phyloP scores from a whole-genome alignment of 2,329 filamentous ascomycete genomes.

The Phialemonium atrogriseum region DNA sequence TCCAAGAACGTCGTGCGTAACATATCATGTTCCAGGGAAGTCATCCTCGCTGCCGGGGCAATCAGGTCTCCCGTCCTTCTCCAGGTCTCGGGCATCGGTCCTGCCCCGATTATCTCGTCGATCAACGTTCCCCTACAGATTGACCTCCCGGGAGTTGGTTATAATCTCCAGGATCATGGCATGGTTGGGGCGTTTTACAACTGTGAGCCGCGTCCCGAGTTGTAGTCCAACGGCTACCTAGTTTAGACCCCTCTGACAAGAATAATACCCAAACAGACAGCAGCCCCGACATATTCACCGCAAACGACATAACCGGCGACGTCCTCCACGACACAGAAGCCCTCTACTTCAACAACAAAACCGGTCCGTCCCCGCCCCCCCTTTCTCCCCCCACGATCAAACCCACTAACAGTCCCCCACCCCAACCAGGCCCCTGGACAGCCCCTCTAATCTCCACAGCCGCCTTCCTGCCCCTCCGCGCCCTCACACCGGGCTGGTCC shows the following conservation, averaged over 20 bases:
- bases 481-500: conserved; percentile 9
- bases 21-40: conserved; percentile 19
- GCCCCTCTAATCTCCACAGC: conserved; percentile 16
- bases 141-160: conserved; percentile 19
- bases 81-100: conserved; percentile 25
- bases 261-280: conserved; percentile 13
- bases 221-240: neutral
- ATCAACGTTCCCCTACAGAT: conserved; percentile 19
- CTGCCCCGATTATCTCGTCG: conserved; percentile 16
- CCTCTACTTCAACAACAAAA: conserved; percentile 14
- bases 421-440: conserved; percentile 12
- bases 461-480: conserved; percentile 14
- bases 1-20: conserved; percentile 10
- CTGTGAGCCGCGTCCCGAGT: conserved; percentile 8
- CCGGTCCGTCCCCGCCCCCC: conserved; percentile 4
- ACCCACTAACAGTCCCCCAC: too few species aligned
- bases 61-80: conserved; percentile 21
- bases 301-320: conserved; percentile 10
- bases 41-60: conserved; percentile 21
- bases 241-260: too few species aligned
- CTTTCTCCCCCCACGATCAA: neutral
- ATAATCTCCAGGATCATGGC: conserved; percentile 26
- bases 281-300: conserved; percentile 10
- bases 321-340: conserved; percentile 7
- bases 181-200: conserved; percentile 25